A percentile compares a stretch with the other conserved stretches of the same genome.
phyloP scores from a whole-genome alignment of 208 protist genomes.

The Chromosphaera perkinsii region DNA sequence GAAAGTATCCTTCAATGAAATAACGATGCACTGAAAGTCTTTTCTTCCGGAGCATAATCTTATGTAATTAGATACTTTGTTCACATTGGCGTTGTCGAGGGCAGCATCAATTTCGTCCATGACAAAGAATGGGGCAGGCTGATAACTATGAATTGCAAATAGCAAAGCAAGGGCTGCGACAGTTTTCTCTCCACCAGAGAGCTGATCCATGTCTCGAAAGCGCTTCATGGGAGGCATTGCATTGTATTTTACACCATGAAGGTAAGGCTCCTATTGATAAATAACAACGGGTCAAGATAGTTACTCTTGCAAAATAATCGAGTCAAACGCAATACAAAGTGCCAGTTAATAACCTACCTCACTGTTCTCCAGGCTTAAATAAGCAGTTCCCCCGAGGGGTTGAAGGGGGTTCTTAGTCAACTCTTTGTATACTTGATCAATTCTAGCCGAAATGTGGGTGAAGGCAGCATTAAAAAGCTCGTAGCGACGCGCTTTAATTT shows the following conservation, averaged over 20 bases:
- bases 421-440: constrained; percentile 87
- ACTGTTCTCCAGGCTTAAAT: constrained; percentile 83
- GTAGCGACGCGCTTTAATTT: constrained; percentile 71
- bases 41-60: constrained; percentile 31
- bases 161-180: constrained; percentile 94
- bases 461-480: constrained; percentile 83
- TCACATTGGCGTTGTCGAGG: constrained; percentile 91
- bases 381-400: constrained; percentile 77
- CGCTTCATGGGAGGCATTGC: constrained; percentile 93
- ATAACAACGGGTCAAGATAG: neutral
- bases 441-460: constrained; percentile 72
- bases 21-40: constrained; percentile 86
- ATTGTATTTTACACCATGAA: constrained; percentile 86
- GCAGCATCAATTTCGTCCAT: constrained; percentile 98
- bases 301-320: constrained; percentile 4
- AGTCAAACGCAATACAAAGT: constrained; percentile 10
- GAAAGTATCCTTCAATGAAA: constrained; percentile 94
- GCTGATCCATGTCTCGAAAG: constrained; percentile 91
- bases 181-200: constrained; percentile 96
- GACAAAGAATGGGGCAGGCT: constrained; percentile 95
- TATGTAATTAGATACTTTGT: constrained; percentile 82
- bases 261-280: constrained; percentile 78
- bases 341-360: constrained; percentile 44
- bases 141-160: constrained; percentile 88
- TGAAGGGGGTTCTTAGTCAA: constrained; percentile 75